Conservation (phyloP, 2,329 filamentous ascomycete species). For the Drechslerella coelobrocha region DNA sequence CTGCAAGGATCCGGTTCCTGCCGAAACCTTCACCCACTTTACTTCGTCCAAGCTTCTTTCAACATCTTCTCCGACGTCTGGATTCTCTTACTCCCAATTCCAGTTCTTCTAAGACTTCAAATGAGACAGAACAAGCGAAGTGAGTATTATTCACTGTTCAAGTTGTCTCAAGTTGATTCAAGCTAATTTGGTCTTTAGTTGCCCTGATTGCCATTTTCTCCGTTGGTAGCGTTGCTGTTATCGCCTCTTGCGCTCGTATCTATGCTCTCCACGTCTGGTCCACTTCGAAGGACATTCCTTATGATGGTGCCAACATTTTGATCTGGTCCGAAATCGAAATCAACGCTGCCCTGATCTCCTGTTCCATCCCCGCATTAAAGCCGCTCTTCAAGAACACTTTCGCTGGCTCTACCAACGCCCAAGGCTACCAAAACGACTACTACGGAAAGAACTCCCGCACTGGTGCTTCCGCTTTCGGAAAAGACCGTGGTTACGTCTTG, state of each 20-base stretch:
- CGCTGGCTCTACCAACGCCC: conserved; percentile 42
- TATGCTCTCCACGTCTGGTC: conserved; percentile 54
- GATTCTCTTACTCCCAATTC: conserved; percentile 62
- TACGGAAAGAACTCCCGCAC: conserved; percentile 43
- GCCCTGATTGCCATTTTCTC: conserved; percentile 53
- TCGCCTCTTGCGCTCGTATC: conserved; percentile 55
- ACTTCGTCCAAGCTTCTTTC: conserved; percentile 60
- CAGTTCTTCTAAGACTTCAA: conserved; percentile 62
- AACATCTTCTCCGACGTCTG: conserved; percentile 62
- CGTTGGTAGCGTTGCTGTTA: conserved; percentile 53
- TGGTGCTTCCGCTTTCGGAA: conserved; percentile 44
- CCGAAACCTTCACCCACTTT: conserved; percentile 58
- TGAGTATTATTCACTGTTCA: conserved; percentile 12
- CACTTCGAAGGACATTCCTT: conserved; percentile 31
- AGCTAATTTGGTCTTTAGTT: conserved; percentile 31
- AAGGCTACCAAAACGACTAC: conserved; percentile 46
- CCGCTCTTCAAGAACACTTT: conserved; percentile 56
- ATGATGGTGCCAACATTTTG: conserved; percentile 54
- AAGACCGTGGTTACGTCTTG: conserved; percentile 47
- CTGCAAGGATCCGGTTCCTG: conserved; percentile 54
- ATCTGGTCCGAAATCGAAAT: conserved; percentile 58
- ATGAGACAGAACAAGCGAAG: conserved; percentile 57
- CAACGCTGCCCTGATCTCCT: conserved; percentile 60
- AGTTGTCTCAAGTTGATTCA: too few relatives aligned
- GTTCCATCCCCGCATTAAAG: conserved; percentile 59